Evolutionary conservation across 1,284 basidiomycete species (phyloP), one percentile per base, ranked within the genome.

Genomic region (Boletellus deceptivus): DNA sequence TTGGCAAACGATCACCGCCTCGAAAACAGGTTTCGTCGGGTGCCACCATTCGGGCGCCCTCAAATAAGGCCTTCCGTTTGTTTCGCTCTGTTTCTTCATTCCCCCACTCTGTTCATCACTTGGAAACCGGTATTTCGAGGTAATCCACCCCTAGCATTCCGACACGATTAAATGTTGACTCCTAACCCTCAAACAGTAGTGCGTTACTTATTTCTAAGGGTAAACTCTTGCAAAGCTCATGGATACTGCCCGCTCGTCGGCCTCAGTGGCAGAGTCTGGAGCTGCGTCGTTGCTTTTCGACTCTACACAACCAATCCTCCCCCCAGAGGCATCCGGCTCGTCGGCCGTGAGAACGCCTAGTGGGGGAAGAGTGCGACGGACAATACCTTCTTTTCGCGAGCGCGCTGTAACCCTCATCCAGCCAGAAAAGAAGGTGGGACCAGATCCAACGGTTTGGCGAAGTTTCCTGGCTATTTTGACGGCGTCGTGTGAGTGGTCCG

Each of bases 391-490:
- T n/a, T 4, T 70, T 18, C 45, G 29, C 3, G 33, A 57, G 4
- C 56, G 46, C 22, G 68, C 59, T 1, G 55, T 47, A 10, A 61
- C 60, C 3, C 55, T 59, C 17, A 48, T 71, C 36, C 34, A 65
- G 1, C 78, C 79, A 2, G 34, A 55, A 10, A 74, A 50, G 51
- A 61, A 56, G 44, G 40, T 84, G 14, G 76, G 71, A 0, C 58
- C 64, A 0, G 34, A 78, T 0, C 85, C 83, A 9, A 59, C 70
- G 1, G 45, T 73, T 13, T 58, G 69, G 53, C 43, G 67, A 37
- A 79, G 82, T 50, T 48, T 84, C 24, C 72, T 69, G 47, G 66
- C 80, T 0, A 78, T 87, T 42, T 13, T 82, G 3, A 27, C 65
- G 9, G 69, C 72, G 24, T 85, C 84, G 25, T 84, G 84, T 85